phyloP scores from a whole-genome alignment of 257 asterid species.

The Cynanchum wilfordii region DNA sequence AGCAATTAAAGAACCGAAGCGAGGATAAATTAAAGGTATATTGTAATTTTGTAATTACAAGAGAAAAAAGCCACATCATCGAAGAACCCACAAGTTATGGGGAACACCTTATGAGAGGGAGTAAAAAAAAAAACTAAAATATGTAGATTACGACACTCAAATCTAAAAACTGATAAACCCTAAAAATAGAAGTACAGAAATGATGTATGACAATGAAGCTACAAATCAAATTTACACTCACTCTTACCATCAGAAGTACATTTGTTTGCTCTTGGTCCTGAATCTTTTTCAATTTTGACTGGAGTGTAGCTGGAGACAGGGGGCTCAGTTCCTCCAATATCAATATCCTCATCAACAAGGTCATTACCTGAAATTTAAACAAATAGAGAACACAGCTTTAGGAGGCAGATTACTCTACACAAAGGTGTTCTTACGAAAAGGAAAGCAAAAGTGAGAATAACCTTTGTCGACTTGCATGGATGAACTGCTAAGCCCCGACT shows the following conservation, averaged over 20 bases:
- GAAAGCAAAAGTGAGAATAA: slow-evolving; percentile 23
- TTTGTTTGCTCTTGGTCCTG: slow-evolving; percentile 35
- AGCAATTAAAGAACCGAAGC: not conserved
- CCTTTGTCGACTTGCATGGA: slow-evolving; percentile 83
- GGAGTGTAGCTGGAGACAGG: slow-evolving; percentile 72
- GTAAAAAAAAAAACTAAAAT: not conserved
- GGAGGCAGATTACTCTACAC: not conserved
- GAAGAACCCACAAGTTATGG: not conserved
- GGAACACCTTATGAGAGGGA: not conserved
- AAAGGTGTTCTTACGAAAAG: slow-evolving; percentile 4
- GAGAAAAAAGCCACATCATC: not conserved
- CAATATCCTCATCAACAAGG: slow-evolving; percentile 65
- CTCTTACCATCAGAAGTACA: slow-evolving; percentile 42
- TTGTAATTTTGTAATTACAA: not conserved
- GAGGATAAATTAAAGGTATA: not conserved
- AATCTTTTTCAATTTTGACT: slow-evolving; percentile 54
- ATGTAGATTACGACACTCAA: not conserved
- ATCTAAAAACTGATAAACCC: not conserved
- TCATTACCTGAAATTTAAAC: slow-evolving; percentile 42
- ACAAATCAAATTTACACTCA: slow-evolving; percentile 21
- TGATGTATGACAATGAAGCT: not conserved
- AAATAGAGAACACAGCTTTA: slow-evolving; percentile 10
- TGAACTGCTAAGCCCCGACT: slow-evolving; percentile 81
- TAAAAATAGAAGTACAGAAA: not conserved
- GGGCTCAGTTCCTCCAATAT: slow-evolving; percentile 77